Base-by-base conservation (phyloP, 169 alveolate genomes). In the Plasmodium vivax region DNA sequence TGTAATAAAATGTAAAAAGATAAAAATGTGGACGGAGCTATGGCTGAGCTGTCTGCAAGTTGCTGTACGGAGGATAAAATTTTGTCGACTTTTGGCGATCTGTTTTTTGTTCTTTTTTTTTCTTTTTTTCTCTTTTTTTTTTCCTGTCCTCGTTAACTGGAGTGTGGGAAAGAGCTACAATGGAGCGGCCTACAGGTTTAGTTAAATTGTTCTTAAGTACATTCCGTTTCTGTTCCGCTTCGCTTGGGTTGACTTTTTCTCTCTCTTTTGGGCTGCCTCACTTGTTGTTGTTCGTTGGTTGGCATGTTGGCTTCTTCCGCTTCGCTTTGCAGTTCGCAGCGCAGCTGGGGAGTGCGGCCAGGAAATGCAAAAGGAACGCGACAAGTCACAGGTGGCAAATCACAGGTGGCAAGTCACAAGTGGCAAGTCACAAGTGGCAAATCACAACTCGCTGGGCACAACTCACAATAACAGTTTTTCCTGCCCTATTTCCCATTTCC, bases 1-100 rank as follows among this genome's bases (percentile, higher is more conserved):
- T 82, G 51, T 82, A 82, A 82, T 82, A 71, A 51, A 82, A 54
- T 7, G 68, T 82, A 82, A 82, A 82, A 82, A 47, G 41, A 8
- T 82, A 38, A 47, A 51, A 10, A 82, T 47, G 45, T 2, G 32
- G 38, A 51, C 9, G 41, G 27, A 41, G 75, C 56, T 54, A 82
- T 82, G 68, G n/a, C 19, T 32, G 34, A 82, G 27, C 16, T 12
- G 41, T 82, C 51, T 82, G 34, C 68, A 32, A 6, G 73, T 82
- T 27, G 19, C 19, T 82, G 41, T 23, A 77, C 8, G 47, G 56
- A 30, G 43, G 38, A 82, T 45, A 45, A 23, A 82, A 30, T 74
- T 12, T 30, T 19, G 84, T 77, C 6, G 51, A 77, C 30, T 19
- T 45, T 43, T 45, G 36, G 56, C 68, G 56, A 51, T 82, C 30